A percentile compares a stretch with the other conserved stretches of the same genome.
Conservation (phyloP, 2,329 filamentous ascomycete genomes). For the Trichoderma semiorbis region DNA sequence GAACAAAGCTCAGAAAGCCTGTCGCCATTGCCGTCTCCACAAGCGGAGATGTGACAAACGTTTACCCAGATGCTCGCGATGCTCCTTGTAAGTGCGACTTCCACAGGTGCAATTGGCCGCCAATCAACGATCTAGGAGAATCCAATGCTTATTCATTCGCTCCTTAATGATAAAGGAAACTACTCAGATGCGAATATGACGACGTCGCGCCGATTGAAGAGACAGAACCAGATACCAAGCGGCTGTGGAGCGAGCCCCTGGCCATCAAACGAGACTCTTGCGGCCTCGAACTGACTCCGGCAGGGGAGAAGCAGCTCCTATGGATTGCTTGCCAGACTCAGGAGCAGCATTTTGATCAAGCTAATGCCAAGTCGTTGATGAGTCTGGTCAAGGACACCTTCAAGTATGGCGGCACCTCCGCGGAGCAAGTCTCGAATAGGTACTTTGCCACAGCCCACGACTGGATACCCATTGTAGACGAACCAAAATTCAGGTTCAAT, state of each 20-base stretch:
- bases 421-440: neutral
- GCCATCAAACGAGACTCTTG: neutral
- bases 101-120: neutral
- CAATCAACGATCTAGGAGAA: neutral
- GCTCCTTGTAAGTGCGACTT: neutral
- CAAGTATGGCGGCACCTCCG: neutral
- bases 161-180: neutral
- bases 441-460: neutral
- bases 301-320: conserved; percentile 10
- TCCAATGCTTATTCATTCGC: neutral
- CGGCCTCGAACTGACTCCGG: neutral
- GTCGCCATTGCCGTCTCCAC: neutral
- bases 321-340: neutral
- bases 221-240: neutral
- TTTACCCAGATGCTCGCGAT: conserved; percentile 2
- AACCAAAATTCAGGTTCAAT: neutral
- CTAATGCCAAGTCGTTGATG: neutral
- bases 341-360: neutral
- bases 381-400: neutral
- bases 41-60: conserved; percentile 12
- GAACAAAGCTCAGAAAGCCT: neutral
- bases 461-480: conserved; percentile 3
- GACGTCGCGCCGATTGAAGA: neutral
- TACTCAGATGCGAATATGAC: conserved; percentile 3
- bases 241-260: neutral